These are phyloP conservation scores for Primulina tabacum DNA, from an alignment of 257 asterid genomes.

Conservation along the genomic window DNA sequence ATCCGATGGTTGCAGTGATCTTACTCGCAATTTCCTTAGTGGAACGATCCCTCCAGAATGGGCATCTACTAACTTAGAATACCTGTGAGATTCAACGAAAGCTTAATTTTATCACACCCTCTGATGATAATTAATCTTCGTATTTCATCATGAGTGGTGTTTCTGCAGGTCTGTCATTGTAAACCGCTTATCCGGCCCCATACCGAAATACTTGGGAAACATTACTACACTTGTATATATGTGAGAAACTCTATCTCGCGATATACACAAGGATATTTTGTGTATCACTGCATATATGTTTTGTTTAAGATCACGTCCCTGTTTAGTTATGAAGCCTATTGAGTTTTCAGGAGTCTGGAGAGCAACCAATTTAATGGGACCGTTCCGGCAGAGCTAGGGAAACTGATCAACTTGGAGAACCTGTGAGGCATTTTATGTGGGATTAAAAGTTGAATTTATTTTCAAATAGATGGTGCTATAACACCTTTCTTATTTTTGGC, in stretches of 20 bases:
- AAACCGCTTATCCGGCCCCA: constrained; percentile 60
- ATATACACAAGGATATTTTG: background rate
- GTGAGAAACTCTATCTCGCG: constrained; percentile 29
- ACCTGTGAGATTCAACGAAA: constrained; percentile 37
- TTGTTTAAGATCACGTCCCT: background rate
- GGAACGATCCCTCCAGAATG: constrained; percentile 67
- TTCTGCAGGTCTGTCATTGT: constrained; percentile 37
- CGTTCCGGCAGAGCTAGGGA: constrained; percentile 58
- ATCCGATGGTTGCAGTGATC: constrained; percentile 40
- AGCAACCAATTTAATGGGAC: constrained; percentile 50
- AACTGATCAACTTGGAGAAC: constrained; percentile 42
- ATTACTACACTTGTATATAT: constrained; percentile 38
- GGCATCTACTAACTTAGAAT: constrained; percentile 44
- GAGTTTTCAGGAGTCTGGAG: constrained; percentile 58
- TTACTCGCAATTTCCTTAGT: constrained; percentile 48
- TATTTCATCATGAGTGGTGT: constrained; percentile 1
- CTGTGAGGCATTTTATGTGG: constrained; percentile 34
- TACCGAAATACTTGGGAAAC: constrained; percentile 56
- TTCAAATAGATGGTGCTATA: constrained; percentile 6
- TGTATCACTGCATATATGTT: background rate
- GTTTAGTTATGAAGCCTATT: constrained; percentile 18
- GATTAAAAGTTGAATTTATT: constrained; percentile 13
- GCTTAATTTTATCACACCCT: constrained; percentile 7
- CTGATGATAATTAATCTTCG: background rate
- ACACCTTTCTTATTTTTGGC: constrained; percentile 5